Base-by-base conservation (phyloP, 2,329 filamentous ascomycete species). In the Nannizzia gypsea region DNA sequence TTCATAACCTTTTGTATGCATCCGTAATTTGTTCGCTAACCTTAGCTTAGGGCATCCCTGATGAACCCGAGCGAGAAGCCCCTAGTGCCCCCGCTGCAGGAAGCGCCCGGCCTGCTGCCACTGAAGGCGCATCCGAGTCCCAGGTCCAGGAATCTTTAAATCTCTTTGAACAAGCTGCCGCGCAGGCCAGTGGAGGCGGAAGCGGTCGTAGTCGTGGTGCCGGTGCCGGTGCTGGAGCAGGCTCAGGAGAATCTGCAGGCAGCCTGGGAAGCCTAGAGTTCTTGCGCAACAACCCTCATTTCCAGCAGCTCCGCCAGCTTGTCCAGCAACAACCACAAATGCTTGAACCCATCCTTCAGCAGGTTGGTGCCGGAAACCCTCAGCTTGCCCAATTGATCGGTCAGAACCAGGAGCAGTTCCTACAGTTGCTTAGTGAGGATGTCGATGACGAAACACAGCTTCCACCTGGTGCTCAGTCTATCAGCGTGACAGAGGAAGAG, bases 301-400 rank as follows among this genome's bases (percentile, higher is more conserved):
- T 99, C 77, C 93, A 97, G 77, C 93, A 99, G 76, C 83, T 99
- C 62, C 88, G 93, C 64, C 91, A 96, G 76, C 87, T 99, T 22
- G 92, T 99, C 50, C 93, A 99, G 76, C 91, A 96, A 74, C 89
- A 97, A 73, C 93, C 93, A 17, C 88, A 93, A 72, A 99, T 99
- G 93, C 86, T 99, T 22, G 93, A 99, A 78, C 92, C 93, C 5
- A 97, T 99, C 66, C 80, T 99, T 60, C 92, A 97, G 75, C 91
- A 96, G 75, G 89, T 99, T 40, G 91, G 90, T 38, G 88, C 90
- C 22, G 92, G 92, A 26, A 99, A 99, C 77, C 93, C 93, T 17
- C 88, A 95, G 72, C 84, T 99, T 59, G 93, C 93, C 6, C 87
- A 92, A 72, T 81, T 96, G 71, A 99, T 99, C 65, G 88, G 88